phyloP scores from a whole-genome alignment of 805 yeast genomes.

The Sugiyamaella marilandica region DNA sequence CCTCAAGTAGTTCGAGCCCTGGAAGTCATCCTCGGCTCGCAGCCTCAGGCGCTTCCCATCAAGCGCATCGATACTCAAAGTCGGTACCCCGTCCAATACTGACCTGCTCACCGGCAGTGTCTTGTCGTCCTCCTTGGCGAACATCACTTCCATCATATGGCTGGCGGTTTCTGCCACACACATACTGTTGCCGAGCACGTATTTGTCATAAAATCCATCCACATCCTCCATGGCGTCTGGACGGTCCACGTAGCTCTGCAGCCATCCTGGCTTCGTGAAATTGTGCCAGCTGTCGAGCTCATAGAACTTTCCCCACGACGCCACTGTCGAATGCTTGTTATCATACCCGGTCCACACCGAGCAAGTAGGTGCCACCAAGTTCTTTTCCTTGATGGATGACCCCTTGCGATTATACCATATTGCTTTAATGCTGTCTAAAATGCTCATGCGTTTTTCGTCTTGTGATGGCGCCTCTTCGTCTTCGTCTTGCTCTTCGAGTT shows the following conservation, averaged over 20 bases:
- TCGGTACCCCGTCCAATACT: background rate
- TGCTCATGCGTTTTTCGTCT: background rate
- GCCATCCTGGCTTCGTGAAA: slow-evolving; percentile 17
- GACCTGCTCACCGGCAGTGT: background rate
- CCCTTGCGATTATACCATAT: background rate
- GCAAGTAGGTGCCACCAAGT: background rate
- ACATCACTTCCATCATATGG: slow-evolving; percentile 6
- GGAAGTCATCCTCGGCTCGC: slow-evolving; percentile 3
- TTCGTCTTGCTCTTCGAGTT: background rate
- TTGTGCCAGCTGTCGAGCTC: slow-evolving; percentile 23
- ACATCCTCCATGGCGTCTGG: slow-evolving; percentile 13
- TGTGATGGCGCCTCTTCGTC: background rate
- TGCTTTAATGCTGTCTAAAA: background rate
- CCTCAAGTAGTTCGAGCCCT: background rate
- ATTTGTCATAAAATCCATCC: slow-evolving; percentile 19
- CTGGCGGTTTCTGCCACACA: slow-evolving; percentile 5
- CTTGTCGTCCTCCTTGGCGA: slow-evolving; percentile 1
- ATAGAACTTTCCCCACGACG: slow-evolving; percentile 33
- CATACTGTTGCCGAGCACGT: slow-evolving; percentile 10
- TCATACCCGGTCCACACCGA: background rate
- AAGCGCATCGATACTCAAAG: background rate
- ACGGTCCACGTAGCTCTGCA: slow-evolving; percentile 1
- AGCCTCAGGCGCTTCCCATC: slow-evolving; percentile 4
- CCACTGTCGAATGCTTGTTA: slow-evolving; percentile 21
- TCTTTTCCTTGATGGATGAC: background rate